Percentiles rank a stretch among this genome's conserved stretches.
These are phyloP conservation scores for Eragrostis curvula DNA, from an alignment of 176 grass and related monocot genomes.

Conservation along the genomic window DNA sequence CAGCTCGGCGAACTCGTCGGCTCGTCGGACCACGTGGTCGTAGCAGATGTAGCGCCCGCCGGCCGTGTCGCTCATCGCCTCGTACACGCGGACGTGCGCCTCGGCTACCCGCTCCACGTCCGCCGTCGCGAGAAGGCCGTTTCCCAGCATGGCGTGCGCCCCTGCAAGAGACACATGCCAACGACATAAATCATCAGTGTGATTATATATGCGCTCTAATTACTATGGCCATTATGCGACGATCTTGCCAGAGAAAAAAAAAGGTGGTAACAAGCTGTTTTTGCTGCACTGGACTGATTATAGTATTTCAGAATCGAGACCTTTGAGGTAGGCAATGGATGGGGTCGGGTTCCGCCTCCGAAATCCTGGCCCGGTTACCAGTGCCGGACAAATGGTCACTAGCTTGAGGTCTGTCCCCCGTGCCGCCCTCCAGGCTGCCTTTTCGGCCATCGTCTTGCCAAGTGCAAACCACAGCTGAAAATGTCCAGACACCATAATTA, in stretches of 20 bases:
- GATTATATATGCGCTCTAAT: neutral
- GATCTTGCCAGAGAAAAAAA: too few relatives aligned
- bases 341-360: constrained; percentile 79
- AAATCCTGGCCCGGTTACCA: constrained; percentile 86
- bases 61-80: constrained; percentile 75
- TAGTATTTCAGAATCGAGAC: constrained; percentile 11
- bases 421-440: constrained; percentile 85
- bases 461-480: constrained; percentile 84
- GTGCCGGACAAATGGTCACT: constrained; percentile 72
- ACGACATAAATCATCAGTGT: neutral
- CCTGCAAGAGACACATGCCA: constrained; percentile 43
- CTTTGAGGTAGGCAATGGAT: constrained; percentile 96
- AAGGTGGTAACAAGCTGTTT: too few relatives aligned
- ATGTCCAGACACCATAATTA: neutral
- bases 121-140: constrained; percentile 78
- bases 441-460: constrained; percentile 94
- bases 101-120: constrained; percentile 73
- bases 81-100: constrained; percentile 88
- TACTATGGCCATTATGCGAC: neutral
- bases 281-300: neutral
- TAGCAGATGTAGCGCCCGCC: constrained; percentile 94
- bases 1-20: constrained; percentile 78
- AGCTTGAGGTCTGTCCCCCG: constrained; percentile 90
- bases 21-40: constrained; percentile 65
- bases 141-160: constrained; percentile 68